phyloP scores from a whole-genome alignment of 1,284 basidiomycete species.

The Athelia sp. region DNA sequence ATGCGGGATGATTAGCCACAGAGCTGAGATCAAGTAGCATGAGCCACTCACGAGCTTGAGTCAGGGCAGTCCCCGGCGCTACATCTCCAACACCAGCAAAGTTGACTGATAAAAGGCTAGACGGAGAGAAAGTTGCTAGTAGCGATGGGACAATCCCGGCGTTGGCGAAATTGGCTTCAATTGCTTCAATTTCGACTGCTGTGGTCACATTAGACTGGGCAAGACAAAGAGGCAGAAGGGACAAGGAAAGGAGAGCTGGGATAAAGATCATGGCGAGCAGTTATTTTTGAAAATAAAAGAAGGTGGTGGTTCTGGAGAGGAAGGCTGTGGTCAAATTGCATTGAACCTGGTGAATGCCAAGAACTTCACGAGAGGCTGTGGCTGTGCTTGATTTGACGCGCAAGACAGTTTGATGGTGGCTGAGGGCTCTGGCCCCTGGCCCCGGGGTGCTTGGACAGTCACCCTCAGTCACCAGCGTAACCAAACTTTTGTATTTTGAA shows the following conservation, averaged over 20 bases:
- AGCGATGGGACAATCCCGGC: slow-evolving; percentile 56
- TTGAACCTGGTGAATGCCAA: too few species aligned
- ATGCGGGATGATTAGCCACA: slow-evolving; percentile 11
- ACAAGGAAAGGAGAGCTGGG: slow-evolving; percentile 20
- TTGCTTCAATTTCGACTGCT: slow-evolving; percentile 42
- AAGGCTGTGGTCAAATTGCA: too few species aligned
- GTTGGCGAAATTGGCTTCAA: slow-evolving; percentile 57
- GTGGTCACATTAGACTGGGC: slow-evolving; percentile 37
- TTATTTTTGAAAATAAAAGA: neutral
- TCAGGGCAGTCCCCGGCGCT: slow-evolving; percentile 54
- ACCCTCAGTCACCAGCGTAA: too few species aligned
- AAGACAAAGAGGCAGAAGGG: slow-evolving; percentile 33
- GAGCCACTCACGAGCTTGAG: slow-evolving; percentile 44
- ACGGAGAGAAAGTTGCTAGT: slow-evolving; percentile 51
- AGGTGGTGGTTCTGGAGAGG: neutral
- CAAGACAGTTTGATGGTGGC: too few species aligned
- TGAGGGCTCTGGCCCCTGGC: too few species aligned
- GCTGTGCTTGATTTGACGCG: too few species aligned
- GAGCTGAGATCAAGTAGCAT: slow-evolving; percentile 3
- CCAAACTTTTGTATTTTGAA: too few species aligned
- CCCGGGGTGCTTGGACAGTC: too few species aligned
- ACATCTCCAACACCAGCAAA: slow-evolving; percentile 48
- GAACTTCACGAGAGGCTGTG: too few species aligned
- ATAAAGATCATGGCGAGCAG: neutral
- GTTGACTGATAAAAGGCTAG: slow-evolving; percentile 45